Evolutionary conservation across 805 yeast species (phyloP), one percentile per base, ranked within the genome.

Genomic region (Yarrowia keelungensis): DNA sequence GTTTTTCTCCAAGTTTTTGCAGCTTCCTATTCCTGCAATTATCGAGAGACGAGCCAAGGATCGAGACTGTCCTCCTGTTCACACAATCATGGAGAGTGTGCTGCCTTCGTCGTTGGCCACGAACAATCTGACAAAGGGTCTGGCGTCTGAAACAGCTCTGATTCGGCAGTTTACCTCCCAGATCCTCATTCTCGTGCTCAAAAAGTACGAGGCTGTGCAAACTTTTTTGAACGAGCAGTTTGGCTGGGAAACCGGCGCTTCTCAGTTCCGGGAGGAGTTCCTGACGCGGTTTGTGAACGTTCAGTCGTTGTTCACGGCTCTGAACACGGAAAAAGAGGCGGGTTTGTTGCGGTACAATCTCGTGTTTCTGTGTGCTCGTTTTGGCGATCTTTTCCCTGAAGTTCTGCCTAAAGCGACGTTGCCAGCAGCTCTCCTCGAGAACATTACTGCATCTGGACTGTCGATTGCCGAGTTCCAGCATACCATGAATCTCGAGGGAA

Each of bases 161-260:
- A 81, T 92, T 16, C 84, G 83, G 68, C 97, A 89, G 72, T 79
- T 89, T 38, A 82, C 88, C 0, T 79, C 87, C 38, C 92, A 90
- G 73, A 71, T 91, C 16, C 76, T 92, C 1, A 76, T 84, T 26
- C 81, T 83, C 45, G 78, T 84, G 1, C 78, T 91, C 69, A 80
- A 81, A 67, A 90, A 90, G 74, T 79, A 89, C n/a, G 76, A 80
- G 9, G 71, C 72, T 3, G 77, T 88, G 5, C 69, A 81, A 15
- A 67, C 72, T 3, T 72, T 80, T 0, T 84, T 81, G 69, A 76
- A 76, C 5, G 61, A 71, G 9, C 80, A 81, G 43, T 10, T 51
- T 8, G 80, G 79, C 1, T 85, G 87, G 87, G 74, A 81, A 46
- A 71, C 75, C 0, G 77, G 77, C 3, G 67, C 67, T 38, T 69